Evolutionary conservation across 768 basidiomycete genomes (phyloP).

Genomic region (Holtermannia corniformis): DNA sequence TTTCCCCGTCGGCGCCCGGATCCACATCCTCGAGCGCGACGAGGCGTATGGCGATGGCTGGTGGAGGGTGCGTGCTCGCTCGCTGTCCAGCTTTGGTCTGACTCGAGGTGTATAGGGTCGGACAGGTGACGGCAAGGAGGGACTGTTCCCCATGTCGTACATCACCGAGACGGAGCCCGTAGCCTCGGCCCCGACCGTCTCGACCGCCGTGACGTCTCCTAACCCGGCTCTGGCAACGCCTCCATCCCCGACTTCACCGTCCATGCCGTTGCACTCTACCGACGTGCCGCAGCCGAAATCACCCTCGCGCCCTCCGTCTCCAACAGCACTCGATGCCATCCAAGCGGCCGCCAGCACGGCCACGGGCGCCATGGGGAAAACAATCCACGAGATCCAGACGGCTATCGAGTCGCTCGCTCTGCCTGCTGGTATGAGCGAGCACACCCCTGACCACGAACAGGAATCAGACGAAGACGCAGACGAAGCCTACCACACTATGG

Average conservation of each 20-base stretch:
- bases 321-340: background rate
- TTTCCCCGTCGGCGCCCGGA: slow-evolving; percentile 73
- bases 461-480: slow-evolving; percentile 36
- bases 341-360: slow-evolving; percentile 4
- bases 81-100: background rate
- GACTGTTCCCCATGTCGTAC: slow-evolving; percentile 84
- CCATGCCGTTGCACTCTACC: background rate
- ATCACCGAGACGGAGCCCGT: slow-evolving; percentile 56
- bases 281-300: slow-evolving; percentile 4
- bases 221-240: slow-evolving; percentile 5
- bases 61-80: slow-evolving; percentile 62
- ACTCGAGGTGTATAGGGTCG: slow-evolving; percentile 54
- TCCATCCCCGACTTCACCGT: slow-evolving; percentile 3
- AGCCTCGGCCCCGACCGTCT: slow-evolving; percentile 6
- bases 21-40: slow-evolving; percentile 86
- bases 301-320: slow-evolving; percentile 34
- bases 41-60: slow-evolving; percentile 90
- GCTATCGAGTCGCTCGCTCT: slow-evolving; percentile 72
- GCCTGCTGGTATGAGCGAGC: no score
- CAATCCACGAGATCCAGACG: slow-evolving; percentile 79
- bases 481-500: slow-evolving; percentile 14
- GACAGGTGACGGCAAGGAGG: slow-evolving; percentile 68
- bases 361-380: slow-evolving; percentile 61
- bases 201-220: background rate
- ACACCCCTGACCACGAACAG: slow-evolving; percentile 47